These are phyloP conservation scores for Diaporthe sp. DNA, from an alignment of 2,329 filamentous ascomycete genomes.

Conservation along the genomic window DNA sequence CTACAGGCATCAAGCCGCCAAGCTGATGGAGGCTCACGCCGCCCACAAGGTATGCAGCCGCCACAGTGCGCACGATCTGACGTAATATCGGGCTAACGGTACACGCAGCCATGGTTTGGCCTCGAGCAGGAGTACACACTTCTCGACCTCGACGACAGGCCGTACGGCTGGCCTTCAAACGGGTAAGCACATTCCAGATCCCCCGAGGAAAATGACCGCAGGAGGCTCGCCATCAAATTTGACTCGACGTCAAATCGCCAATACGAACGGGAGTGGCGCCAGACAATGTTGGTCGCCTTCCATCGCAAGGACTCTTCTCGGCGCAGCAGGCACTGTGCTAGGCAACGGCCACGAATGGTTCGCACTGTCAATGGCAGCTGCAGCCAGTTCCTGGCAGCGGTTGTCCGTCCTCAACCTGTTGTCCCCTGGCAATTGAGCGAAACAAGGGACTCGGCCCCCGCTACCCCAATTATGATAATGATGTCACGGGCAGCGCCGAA, in stretches of 20 bases:
- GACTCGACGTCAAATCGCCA: background rate
- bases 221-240: background rate
- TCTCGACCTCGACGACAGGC: constrained; percentile 85
- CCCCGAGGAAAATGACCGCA: background rate
- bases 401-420: background rate
- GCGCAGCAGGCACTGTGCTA: background rate
- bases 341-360: background rate
- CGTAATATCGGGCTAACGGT: background rate
- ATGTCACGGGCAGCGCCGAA: constrained; percentile 3
- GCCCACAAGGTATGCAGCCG: constrained; percentile 63
- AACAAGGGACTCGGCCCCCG: background rate
- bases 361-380: background rate
- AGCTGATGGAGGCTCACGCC: constrained; percentile 89
- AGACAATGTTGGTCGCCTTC: background rate
- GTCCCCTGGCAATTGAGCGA: background rate
- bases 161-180: constrained; percentile 79
- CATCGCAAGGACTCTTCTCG: background rate
- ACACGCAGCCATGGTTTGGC: constrained; percentile 87
- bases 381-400: background rate
- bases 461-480: background rate
- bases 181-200: constrained; percentile 25
- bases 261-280: background rate
- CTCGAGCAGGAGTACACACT: constrained; percentile 97
- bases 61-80: background rate
- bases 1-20: constrained; percentile 90